Conservation (phyloP, 805 yeast species). For the Lipomyces spencermartinsiae region DNA sequence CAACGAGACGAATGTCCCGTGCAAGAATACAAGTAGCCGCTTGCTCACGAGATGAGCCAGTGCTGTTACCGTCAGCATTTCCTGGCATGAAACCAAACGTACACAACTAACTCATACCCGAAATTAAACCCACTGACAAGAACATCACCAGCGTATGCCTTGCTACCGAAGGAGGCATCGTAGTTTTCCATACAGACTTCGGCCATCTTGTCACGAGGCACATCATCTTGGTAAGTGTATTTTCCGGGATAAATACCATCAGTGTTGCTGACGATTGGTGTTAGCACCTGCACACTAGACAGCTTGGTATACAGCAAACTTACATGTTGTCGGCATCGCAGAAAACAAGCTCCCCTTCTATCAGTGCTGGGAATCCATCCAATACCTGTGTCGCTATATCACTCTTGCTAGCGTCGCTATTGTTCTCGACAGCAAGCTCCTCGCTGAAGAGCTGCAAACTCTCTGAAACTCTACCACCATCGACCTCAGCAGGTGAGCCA, state of each 20-base stretch:
- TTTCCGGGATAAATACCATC: conserved; percentile 99
- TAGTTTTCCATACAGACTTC: conserved; percentile 99
- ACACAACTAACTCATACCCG: conserved; percentile 54
- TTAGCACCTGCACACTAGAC: neutral
- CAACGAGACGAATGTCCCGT: conserved; percentile 88
- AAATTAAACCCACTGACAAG: conserved; percentile 91
- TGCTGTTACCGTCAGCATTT: conserved; percentile 45
- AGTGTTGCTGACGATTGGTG: conserved; percentile 69
- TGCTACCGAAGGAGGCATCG: conserved; percentile 82
- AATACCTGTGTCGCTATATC: conserved; percentile 68
- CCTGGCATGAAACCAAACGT: neutral
- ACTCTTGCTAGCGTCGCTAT: conserved; percentile 44
- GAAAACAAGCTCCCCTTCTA: conserved; percentile 88
- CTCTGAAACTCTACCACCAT: conserved; percentile 53
- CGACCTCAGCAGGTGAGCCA: conserved; percentile 87
- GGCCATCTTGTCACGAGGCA: conserved; percentile 94
- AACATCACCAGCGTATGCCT: conserved; percentile 87
- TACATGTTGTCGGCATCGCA: conserved; percentile 84
- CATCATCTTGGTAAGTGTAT: conserved; percentile 98
- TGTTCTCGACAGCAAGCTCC: conserved; percentile 47
- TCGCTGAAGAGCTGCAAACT: conserved; percentile 40
- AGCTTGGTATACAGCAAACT: conserved; percentile 1
- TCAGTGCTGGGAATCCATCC: conserved; percentile 87
- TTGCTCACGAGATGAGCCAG: conserved; percentile 98
- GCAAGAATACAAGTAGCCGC: conserved; percentile 99